Conservation (phyloP, 2,329 filamentous ascomycete genomes). For the Penicillium frequentans region DNA sequence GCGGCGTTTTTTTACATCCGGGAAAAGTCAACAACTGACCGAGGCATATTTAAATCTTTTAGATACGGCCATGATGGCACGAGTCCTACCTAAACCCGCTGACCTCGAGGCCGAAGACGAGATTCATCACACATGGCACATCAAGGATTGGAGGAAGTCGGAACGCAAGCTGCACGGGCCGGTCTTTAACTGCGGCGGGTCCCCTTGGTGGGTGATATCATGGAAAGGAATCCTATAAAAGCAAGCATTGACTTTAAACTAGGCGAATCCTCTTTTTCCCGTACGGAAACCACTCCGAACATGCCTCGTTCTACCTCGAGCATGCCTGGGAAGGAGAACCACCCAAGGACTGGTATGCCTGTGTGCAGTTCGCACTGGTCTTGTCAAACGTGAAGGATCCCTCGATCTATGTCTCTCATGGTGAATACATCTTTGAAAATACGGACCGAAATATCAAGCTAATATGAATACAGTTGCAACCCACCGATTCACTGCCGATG, state of each 20-base stretch:
- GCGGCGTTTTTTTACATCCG: background rate
- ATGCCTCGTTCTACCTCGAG: slow-evolving; percentile 93
- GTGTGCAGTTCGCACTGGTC: slow-evolving; percentile 91
- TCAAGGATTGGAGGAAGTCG: slow-evolving; percentile 76
- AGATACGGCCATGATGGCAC: slow-evolving; percentile 84
- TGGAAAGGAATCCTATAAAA: background rate
- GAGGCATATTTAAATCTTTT: slow-evolving; percentile 11
- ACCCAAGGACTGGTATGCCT: slow-evolving; percentile 93
- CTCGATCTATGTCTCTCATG: slow-evolving; percentile 72
- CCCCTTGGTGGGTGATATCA: slow-evolving; percentile 70
- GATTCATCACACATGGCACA: slow-evolving; percentile 78
- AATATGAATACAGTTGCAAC: slow-evolving; percentile 60
- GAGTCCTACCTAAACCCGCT: slow-evolving; percentile 72
- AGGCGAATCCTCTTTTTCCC: slow-evolving; percentile 96
- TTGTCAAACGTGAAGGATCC: slow-evolving; percentile 94
- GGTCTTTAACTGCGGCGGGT: slow-evolving; percentile 78
- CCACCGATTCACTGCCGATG: slow-evolving; percentile 93
- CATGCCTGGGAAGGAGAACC: slow-evolving; percentile 79
- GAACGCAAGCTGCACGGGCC: slow-evolving; percentile 84
- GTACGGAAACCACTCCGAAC: slow-evolving; percentile 89
- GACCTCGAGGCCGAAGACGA: slow-evolving; percentile 81
- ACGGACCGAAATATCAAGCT: background rate
- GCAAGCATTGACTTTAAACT: slow-evolving; percentile 24
- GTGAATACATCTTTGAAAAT: slow-evolving; percentile 43
- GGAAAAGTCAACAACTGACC: slow-evolving; percentile 7